phyloP scores from a whole-genome alignment of 495 filamentous ascomycete species.

The Penicillium daleae region DNA sequence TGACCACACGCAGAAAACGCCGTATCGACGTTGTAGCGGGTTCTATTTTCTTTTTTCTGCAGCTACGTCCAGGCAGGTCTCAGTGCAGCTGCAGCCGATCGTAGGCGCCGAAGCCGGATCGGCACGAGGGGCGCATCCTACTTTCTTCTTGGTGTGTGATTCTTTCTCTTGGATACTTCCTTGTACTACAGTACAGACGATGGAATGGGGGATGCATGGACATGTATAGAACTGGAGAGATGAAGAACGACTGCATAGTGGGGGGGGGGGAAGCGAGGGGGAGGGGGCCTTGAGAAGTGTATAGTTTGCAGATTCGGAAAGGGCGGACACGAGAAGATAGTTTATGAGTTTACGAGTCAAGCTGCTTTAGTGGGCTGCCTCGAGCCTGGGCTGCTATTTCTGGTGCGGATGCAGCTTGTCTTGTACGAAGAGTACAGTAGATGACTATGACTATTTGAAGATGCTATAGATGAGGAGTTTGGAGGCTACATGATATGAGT shows the following conservation, averaged over 20 bases:
- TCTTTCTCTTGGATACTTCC: background rate
- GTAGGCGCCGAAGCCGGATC: background rate
- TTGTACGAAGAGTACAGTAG: too few species aligned
- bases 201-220: background rate
- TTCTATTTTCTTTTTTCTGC: background rate
- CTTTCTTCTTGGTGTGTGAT: background rate
- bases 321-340: background rate
- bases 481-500: too few species aligned
- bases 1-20: slow-evolving; percentile 1
- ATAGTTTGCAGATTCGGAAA: background rate
- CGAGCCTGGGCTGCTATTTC: background rate
- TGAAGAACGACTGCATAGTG: background rate
- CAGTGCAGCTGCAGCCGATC: slow-evolving; percentile 2
- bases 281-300: background rate
- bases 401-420: background rate
- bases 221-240: background rate
- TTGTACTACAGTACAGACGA: background rate
- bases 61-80: background rate
- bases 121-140: background rate
- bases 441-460: too few species aligned
- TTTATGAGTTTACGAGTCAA: too few species aligned
- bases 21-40: slow-evolving; percentile 2
- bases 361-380: background rate
- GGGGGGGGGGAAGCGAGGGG: background rate
- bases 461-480: too few species aligned